Base-by-base conservation (phyloP, 2,329 filamentous ascomycete species). In the Colletotrichum sp. region DNA sequence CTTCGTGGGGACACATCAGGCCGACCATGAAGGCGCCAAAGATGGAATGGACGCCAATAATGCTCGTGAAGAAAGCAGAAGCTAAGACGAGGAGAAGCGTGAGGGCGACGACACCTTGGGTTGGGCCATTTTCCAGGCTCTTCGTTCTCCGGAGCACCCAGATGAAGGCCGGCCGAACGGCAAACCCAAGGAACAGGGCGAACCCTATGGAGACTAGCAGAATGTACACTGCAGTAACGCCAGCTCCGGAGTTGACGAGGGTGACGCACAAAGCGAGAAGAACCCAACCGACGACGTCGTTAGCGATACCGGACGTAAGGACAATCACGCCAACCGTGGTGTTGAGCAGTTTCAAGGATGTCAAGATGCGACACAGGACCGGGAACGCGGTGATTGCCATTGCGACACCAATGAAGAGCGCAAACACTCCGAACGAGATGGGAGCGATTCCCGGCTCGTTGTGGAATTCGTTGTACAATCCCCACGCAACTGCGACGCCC, bases 11-110 rank as follows among this genome's bases (percentile, higher is more conserved):
- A 79, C 96, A 96, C 73, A 98, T 97, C 28, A 98, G 84, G 2
- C 96, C 96, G 56, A 96, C 91, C 74, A 98, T 88, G 82, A 98
- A 98, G 5, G 94, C 96, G 55, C 96, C 96, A 80, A 98, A 98
- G 82, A 98, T 98, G 71, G 96, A 92, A 83, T 98, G 96, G 1
- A 98, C 93, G 61, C 96, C 96, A 81, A 98, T 98, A 75, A 97
- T 94, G 71, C 93, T 88, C 0, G 96, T 97, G 81, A 98, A 98
- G 87, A 96, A 98, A 5, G 96, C 90, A 0, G 95, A 97, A 0
- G 90, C 89, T 15, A 98, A 88, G 0, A 94, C 93, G 66, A 98
- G 88, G 30, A 98, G 86, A 6, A 98, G 85, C 0, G 96, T 98
- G 32, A 98, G 85, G 15, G 94, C 93, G 55, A 98, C 94, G 79